Percentiles rank a stretch among this genome's conserved stretches.
Evolutionary conservation across 83 land plant genomes (phyloP).

Genomic region (Thuja plicata): DNA sequence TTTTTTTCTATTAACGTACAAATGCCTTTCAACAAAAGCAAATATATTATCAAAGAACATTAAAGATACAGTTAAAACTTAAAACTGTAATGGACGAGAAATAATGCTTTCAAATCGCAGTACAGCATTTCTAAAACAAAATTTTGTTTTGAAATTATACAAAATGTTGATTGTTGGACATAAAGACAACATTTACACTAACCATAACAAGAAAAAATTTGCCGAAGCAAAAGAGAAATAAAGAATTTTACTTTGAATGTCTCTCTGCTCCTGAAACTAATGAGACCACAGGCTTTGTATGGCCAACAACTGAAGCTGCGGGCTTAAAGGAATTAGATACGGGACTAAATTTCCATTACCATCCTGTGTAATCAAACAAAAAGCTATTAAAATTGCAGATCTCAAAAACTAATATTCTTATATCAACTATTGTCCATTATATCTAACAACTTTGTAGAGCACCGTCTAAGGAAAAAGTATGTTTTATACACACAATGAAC

Average conservation of each 20-base stretch:
- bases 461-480: neutral
- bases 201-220: neutral
- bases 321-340: slow-evolving; percentile 80
- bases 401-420: neutral
- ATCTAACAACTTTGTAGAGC: neutral
- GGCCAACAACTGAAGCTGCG: slow-evolving; percentile 79
- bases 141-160: neutral
- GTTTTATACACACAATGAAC: neutral
- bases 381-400: neutral
- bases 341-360: slow-evolving; percentile 83
- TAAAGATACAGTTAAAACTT: neutral
- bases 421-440: neutral
- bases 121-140: neutral
- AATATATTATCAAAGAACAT: neutral
- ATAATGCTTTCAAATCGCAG: neutral
- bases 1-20: too few species aligned
- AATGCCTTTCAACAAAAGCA: neutral
- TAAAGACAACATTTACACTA: neutral
- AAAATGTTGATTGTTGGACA: neutral
- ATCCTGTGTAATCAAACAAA: slow-evolving; percentile 54
- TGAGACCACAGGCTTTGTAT: slow-evolving; percentile 73
- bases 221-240: neutral
- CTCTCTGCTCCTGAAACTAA: slow-evolving; percentile 62
- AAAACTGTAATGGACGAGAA: neutral
- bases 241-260: slow-evolving; percentile 65